Evolutionary conservation across 768 basidiomycete genomes (phyloP), one percentile per base, ranked within the genome.

Genomic region (Serendipita vermifera): DNA sequence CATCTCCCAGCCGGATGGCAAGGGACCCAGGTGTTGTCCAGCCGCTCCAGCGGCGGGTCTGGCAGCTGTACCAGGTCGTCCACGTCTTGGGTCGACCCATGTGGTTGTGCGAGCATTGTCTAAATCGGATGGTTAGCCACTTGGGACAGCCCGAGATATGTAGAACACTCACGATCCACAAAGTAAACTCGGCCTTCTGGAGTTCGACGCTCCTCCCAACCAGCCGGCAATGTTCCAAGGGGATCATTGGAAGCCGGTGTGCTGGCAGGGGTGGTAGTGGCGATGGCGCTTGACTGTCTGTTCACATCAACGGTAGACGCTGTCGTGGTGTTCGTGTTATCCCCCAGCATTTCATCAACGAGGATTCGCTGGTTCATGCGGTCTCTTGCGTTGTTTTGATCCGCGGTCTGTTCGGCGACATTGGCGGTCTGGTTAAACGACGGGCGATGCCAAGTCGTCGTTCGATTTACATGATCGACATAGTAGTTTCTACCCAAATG

Each of bases 1-100:
- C 96, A 99, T 99, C 70, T 99, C 96, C 96, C 96, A 99, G 56
- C 96, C 96, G 38, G 88, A 92, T 3, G 96, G 96, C 20, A 99
- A 71, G 27, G 96, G 96, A 2, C 96, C 96, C 22, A 99, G 84
- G 66, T 97, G 94, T 31, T 51, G 46, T 11, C 46, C 46, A 20
- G 46, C 24, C n/a, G 46, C 46, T 20, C 46, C 46, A 7, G 46
- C 32, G n/a, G 9, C n/a, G 9, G 9, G 35, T 5, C 24, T 31
- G 7, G 46, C 46, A 15, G 46, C 11, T 9, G 24, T 31, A 36
- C 35, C 35, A n/a, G 35, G 9, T 31, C 46, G 26, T 22, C 27
- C 27, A 22, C 96, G 82, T 51, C 96, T 85, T 35, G 96, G 96
- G 67, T 99, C 96, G 22, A 98, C 93, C 96, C 96, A 99, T n/a